Evolutionary conservation across 306 rosid genomes (phyloP).

Genomic region (Ormosia semicastrata): DNA sequence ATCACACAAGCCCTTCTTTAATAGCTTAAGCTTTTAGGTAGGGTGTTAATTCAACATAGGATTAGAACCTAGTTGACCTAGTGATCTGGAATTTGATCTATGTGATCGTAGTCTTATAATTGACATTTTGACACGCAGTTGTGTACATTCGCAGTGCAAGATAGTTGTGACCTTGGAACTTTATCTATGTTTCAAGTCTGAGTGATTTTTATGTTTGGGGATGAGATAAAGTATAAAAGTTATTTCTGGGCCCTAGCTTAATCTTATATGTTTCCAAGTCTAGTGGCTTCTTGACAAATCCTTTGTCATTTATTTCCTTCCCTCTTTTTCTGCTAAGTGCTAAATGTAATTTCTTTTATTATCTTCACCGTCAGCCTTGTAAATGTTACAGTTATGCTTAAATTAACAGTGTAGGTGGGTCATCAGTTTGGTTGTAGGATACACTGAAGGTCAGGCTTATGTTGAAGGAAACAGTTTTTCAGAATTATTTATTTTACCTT

Average conservation of each 20-base stretch:
- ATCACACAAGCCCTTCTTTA: neutral
- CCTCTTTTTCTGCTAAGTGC: neutral
- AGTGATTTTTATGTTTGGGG: constrained; percentile 3
- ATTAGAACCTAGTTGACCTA: neutral
- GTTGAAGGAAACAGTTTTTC: neutral
- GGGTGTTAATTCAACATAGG: neutral
- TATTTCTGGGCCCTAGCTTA: neutral
- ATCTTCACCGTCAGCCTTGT: neutral
- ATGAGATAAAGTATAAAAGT: neutral
- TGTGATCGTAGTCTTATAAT: neutral
- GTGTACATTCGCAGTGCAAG: neutral
- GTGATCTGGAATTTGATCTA: neutral
- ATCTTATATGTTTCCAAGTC: neutral
- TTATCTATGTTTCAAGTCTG: neutral
- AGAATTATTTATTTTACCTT: too few species aligned
- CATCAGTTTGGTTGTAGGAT: neutral
- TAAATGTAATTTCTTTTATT: neutral
- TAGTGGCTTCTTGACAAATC: neutral
- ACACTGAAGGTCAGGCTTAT: neutral
- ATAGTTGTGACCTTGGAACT: neutral
- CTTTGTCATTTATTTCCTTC: too few species aligned
- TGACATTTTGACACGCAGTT: neutral
- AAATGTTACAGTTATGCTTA: neutral
- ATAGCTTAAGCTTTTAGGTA: constrained; percentile 7
- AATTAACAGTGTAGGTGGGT: neutral